Evolutionary conservation across 306 rosid species (phyloP), one percentile per base, ranked within the genome.

Genomic region (Ziziphus jujuba): DNA sequence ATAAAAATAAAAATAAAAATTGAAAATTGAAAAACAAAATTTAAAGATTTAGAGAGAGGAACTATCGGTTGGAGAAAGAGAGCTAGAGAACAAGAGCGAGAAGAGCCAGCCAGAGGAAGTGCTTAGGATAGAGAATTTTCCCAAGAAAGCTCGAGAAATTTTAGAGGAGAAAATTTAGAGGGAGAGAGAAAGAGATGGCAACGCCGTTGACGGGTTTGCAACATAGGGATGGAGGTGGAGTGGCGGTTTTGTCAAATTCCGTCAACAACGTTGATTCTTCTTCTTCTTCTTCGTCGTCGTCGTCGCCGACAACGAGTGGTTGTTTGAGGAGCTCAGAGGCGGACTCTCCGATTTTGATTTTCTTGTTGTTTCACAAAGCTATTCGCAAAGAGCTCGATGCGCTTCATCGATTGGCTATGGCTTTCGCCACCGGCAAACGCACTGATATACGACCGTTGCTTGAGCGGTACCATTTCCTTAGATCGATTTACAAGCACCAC

Each of bases 361-460:
- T 88, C 80, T 75, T 82, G 70, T 82, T 95, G 75, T 95, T 90
- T 59, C 99, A 90, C 71, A 85, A 88, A 70, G 97, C 99, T 54
- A 83, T 90, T 77, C 87, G 97, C 56, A 84, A 88, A 65, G 97
- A 95, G 87, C 97, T 95, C 48, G 97, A 95, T 60, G 82, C 61
- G 59, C 87, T 95, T 54, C 97, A 95, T 82, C 81, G 87, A 23
- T 65, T 82, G 31, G 99, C 99, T 34, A 56, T 95, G 82, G 92
- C 99, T 40, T 85, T 90, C 61, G 99, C 99, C 48, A 88, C 91
- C 22, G 97, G 92, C 0, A 82, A 73, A 51, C 69, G 82, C 70
- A 73, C 92, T 5, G 95, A 95, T 62, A 84, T 95, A 57, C 75
- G 61, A 49, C 89, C 99, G 6, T 78, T 95, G 53, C 80, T 73